These are phyloP conservation scores for Penicillium flavigenum DNA, from an alignment of 495 filamentous ascomycete species.

Conservation along the genomic window DNA sequence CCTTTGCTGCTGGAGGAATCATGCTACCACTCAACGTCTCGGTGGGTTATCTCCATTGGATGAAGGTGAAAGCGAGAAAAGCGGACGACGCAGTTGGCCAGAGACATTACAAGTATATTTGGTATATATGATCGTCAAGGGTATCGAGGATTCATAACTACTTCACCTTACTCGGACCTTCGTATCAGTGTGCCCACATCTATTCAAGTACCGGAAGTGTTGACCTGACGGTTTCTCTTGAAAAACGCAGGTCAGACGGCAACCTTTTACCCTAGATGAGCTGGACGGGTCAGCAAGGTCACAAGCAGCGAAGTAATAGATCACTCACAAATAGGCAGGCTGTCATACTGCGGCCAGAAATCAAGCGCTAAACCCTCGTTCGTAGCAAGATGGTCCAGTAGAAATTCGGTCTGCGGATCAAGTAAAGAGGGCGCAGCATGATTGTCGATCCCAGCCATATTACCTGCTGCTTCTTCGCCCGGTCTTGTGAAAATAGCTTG, in stretches of 20 bases:
- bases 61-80: slow-evolving; percentile 12
- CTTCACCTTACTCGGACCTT: too few species aligned
- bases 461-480: neutral
- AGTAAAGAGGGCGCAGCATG: neutral
- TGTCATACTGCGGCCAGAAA: slow-evolving; percentile 35
- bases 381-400: slow-evolving; percentile 24
- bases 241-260: too few species aligned
- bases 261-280: neutral
- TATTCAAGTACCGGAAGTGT: too few species aligned
- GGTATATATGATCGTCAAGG: slow-evolving; percentile 2
- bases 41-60: neutral
- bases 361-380: slow-evolving; percentile 26
- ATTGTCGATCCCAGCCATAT: neutral
- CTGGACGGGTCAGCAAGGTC: neutral
- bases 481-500: neutral
- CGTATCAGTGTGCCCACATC: too few species aligned
- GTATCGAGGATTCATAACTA: neutral
- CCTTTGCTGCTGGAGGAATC: slow-evolving; percentile 21
- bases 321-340: slow-evolving; percentile 25
- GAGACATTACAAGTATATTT: slow-evolving; percentile 19
- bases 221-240: too few species aligned
- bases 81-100: slow-evolving; percentile 17
- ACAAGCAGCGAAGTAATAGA: neutral
- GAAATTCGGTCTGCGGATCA: slow-evolving; percentile 20
- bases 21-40: neutral